Conservation (phyloP, 1,284 basidiomycete species). For the Ganoderma leucocontextum region DNA sequence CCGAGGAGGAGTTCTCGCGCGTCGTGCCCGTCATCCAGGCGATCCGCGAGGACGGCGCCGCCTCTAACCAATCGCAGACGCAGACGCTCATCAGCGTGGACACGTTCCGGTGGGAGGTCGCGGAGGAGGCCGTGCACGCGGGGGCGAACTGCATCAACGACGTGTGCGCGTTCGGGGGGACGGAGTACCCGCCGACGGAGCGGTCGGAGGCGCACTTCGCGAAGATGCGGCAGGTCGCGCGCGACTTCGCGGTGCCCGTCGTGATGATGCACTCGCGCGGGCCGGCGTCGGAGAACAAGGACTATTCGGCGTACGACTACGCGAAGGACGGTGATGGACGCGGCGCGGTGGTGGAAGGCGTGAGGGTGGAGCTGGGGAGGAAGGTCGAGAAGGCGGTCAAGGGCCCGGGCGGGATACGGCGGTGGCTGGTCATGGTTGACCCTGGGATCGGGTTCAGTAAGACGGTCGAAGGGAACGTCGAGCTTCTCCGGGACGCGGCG, state of each 20-base stretch:
- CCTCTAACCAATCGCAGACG: not conserved
- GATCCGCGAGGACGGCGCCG: conserved; percentile 42
- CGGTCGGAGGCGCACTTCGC: conserved; percentile 49
- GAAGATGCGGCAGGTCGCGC: conserved; percentile 75
- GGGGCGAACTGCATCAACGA: conserved; percentile 97
- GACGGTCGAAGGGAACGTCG: conserved; percentile 78
- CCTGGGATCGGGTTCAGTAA: conserved; percentile 98
- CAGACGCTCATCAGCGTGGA: conserved; percentile 84
- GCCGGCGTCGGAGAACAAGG: conserved; percentile 77
- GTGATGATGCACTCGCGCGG: conserved; percentile 96
- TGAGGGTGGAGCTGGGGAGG: conserved; percentile 77
- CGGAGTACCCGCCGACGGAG: conserved; percentile 54
- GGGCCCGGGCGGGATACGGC: conserved; percentile 77
- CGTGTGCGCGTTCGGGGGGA: conserved; percentile 84
- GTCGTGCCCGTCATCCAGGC: conserved; percentile 78
- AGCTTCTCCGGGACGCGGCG: conserved; percentile 65
- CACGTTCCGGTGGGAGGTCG: conserved; percentile 91
- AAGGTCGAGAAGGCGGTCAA: conserved; percentile 77
- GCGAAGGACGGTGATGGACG: conserved; percentile 35
- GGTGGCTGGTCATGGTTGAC: conserved; percentile 94
- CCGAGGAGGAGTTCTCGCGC: conserved; percentile 78
- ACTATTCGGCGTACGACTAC: conserved; percentile 63
- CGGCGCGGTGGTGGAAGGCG: conserved; percentile 71
- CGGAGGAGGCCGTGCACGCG: conserved; percentile 77
- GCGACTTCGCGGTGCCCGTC: conserved; percentile 71